Conservation (phyloP, 345 rosid species). For the Angophora floribunda region DNA sequence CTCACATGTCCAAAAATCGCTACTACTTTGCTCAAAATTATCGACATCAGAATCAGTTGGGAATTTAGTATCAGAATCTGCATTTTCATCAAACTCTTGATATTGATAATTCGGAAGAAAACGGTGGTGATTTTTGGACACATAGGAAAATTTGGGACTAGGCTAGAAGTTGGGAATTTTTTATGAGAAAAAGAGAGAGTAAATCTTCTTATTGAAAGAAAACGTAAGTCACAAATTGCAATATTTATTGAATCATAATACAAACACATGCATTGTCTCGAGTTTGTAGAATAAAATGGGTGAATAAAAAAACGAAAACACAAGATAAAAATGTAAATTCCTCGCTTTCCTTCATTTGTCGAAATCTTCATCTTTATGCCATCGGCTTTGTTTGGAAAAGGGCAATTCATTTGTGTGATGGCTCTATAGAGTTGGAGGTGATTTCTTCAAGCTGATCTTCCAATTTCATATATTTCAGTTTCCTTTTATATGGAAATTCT, state of each 20-base stretch:
- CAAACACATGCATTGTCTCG: neutral
- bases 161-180: neutral
- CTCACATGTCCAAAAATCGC: too few species aligned
- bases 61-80: accelerated
- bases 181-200: too few species aligned
- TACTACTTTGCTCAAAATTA: too few species aligned
- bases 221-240: neutral
- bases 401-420: neutral
- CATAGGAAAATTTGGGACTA: too few species aligned
- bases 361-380: neutral
- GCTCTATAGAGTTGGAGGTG: neutral
- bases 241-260: neutral
- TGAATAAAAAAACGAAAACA: neutral
- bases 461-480: neutral
- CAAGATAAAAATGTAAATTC: too few species aligned
- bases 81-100: neutral
- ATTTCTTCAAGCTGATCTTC: neutral
- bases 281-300: neutral
- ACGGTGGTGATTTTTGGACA: neutral
- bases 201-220: neutral
- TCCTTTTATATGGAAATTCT: neutral
- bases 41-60: too few species aligned
- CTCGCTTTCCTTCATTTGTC: neutral
- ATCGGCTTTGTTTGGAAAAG: neutral
- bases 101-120: neutral